Percentiles rank a stretch among this genome's conserved stretches.
These are phyloP conservation scores for Houttuynia cordata DNA, from an alignment of 164 flowering plant species.

Conservation along the genomic window DNA sequence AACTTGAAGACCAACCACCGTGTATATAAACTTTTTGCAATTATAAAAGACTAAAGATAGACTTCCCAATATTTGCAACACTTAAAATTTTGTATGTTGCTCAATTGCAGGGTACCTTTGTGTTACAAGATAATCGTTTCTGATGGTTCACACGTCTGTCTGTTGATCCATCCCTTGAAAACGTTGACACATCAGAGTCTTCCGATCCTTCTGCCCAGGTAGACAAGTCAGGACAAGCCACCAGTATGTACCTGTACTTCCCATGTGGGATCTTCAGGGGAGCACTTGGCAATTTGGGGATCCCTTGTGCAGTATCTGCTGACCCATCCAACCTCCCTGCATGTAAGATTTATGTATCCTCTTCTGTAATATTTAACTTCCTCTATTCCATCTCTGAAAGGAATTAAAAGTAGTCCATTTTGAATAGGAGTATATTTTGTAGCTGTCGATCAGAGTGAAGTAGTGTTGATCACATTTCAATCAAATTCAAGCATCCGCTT, in stretches of 20 bases:
- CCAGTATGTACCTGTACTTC: constrained; percentile 83
- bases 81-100: no score
- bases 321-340: constrained; percentile 90
- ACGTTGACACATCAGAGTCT: constrained; percentile 23
- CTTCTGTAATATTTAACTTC: no score
- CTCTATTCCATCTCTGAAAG: no score
- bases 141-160: constrained; percentile 87
- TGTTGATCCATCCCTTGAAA: constrained; percentile 37
- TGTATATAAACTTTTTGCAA: constrained; percentile 22
- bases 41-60: not conserved
- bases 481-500: no score
- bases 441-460: no score
- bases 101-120: constrained; percentile 75
- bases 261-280: constrained; percentile 98
- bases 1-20: constrained; percentile 93
- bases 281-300: constrained; percentile 94
- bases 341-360: constrained; percentile 43
- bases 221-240: constrained; percentile 53
- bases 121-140: constrained; percentile 83
- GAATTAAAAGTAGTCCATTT: no score
- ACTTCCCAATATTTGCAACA: no score
- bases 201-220: constrained; percentile 43
- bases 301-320: constrained; percentile 96
- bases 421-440: no score
- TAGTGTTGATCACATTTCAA: no score